Base-by-base conservation (phyloP, 495 filamentous ascomycete genomes). In the Aspergillus campestris region DNA sequence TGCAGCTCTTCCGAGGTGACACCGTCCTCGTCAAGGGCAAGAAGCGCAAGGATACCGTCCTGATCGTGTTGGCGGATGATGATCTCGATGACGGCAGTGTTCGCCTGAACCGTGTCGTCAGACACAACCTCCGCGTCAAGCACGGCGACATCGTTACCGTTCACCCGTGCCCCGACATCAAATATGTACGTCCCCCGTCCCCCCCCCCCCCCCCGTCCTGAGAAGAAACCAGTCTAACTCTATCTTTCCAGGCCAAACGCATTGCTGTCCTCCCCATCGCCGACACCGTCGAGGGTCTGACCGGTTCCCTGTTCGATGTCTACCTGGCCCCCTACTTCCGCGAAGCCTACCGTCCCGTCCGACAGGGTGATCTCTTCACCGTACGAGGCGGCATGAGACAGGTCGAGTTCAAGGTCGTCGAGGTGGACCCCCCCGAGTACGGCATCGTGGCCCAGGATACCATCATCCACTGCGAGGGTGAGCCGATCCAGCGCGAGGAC, bases 251-350 rank as follows among this genome's bases (percentile, higher is more conserved):
- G 90, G 92, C 92, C 67, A 97, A 97, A 79, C 90, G 92, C 57
- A 95, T 98, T 62, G 92, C 94, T 33, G 92, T 98, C 40, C 89
- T 98, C 34, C 92, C 92, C 40, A 97, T 98, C 52, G 92, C 92
- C 51, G 92, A 98, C 61, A 98, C 92, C 52, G 83, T 98, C 50
- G 92, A 98, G 75, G 92, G 92, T 56, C 75, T 98, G 24, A 97
- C 92, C 47, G 92, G 92, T 56, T 95, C 89, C 31, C 78, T 98
- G 38, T 98, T 98, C 76, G 92, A 98, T 59, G 92, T 98, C 53
- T 98, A 89, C 80, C 89, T 98, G 56, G 94, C 94, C 42, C 94
- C 94, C 49, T 98, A 98, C 74, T 98, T 98, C 81, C 89, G 92
- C 52, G 92, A 98, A 76, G 92, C 94, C 45, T 98, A 98, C 74